These are phyloP conservation scores for Fraxinus anomala DNA, from an alignment of 257 asterid genomes.

Conservation along the genomic window DNA sequence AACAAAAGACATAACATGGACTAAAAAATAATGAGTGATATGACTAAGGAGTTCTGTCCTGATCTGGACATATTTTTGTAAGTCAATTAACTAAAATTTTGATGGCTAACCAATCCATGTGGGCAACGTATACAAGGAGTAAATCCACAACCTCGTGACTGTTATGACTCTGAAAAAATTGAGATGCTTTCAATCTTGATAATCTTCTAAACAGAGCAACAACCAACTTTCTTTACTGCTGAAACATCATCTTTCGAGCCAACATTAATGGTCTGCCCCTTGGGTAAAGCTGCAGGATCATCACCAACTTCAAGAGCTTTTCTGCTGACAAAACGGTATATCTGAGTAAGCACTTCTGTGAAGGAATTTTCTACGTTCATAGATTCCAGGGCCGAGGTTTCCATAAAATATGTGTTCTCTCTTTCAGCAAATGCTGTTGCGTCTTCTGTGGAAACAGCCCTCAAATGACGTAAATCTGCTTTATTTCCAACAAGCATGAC, in stretches of 20 bases:
- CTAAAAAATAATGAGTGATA: neutral
- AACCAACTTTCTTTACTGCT: constrained; percentile 66
- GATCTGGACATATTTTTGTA: constrained; percentile 13
- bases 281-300: constrained; percentile 55
- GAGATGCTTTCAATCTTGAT: neutral
- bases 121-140: constrained; percentile 27
- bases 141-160: constrained; percentile 15
- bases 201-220: constrained; percentile 54
- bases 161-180: neutral
- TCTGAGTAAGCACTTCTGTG: constrained; percentile 70
- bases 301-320: constrained; percentile 63
- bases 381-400: constrained; percentile 75
- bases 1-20: neutral
- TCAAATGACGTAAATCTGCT: constrained; percentile 68
- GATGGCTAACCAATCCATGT: constrained; percentile 6
- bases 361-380: constrained; percentile 73
- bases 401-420: constrained; percentile 64
- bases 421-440: constrained; percentile 61
- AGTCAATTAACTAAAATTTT: constrained; percentile 19
- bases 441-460: constrained; percentile 71
- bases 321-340: constrained; percentile 54
- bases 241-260: constrained; percentile 68
- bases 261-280: constrained; percentile 60
- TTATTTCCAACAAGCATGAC: constrained; percentile 76
- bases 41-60: neutral